Conservation (phyloP, 192 early-diverging fungal genomes). For the Rhizophagus sp. region DNA sequence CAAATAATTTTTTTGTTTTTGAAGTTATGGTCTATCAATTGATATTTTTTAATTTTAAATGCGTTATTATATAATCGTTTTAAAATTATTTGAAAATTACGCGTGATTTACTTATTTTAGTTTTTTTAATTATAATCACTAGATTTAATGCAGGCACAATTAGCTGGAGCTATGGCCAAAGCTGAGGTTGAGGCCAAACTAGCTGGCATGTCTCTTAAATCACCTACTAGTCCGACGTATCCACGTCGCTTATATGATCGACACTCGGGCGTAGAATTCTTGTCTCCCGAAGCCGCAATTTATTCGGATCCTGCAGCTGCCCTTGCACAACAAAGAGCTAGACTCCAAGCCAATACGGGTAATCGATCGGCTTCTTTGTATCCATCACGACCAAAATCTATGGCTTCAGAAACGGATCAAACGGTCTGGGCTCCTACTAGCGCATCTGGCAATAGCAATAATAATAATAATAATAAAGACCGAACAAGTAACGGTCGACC, state of each 20-base stretch:
- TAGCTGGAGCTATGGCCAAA: slow-evolving; percentile 55
- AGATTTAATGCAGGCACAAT: slow-evolving; percentile 52
- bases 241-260: slow-evolving; percentile 59
- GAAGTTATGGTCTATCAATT: not conserved
- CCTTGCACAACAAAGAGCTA: slow-evolving; percentile 26
- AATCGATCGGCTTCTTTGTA: slow-evolving; percentile 18
- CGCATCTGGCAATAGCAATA: not conserved
- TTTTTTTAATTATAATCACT: not conserved
- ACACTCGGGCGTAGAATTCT: slow-evolving; percentile 46
- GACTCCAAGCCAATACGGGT: slow-evolving; percentile 28
- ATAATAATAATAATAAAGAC: slow-evolving; percentile 21
- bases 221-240: slow-evolving; percentile 34
- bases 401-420: slow-evolving; percentile 30
- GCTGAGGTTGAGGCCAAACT: slow-evolving; percentile 55
- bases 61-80: too few relatives aligned
- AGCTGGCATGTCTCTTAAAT: slow-evolving; percentile 32
- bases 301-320: slow-evolving; percentile 29
- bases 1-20: not conserved
- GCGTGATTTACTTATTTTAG: not conserved
- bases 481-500: slow-evolving; percentile 31
- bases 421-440: slow-evolving; percentile 27
- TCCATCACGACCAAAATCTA: slow-evolving; percentile 32
- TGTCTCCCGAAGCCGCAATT: slow-evolving; percentile 28
- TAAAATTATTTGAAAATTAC: not conserved
- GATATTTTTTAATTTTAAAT: too few relatives aligned